Evolutionary conservation across 768 basidiomycete genomes (phyloP).

Genomic region (Pleurotus ostreatus): DNA sequence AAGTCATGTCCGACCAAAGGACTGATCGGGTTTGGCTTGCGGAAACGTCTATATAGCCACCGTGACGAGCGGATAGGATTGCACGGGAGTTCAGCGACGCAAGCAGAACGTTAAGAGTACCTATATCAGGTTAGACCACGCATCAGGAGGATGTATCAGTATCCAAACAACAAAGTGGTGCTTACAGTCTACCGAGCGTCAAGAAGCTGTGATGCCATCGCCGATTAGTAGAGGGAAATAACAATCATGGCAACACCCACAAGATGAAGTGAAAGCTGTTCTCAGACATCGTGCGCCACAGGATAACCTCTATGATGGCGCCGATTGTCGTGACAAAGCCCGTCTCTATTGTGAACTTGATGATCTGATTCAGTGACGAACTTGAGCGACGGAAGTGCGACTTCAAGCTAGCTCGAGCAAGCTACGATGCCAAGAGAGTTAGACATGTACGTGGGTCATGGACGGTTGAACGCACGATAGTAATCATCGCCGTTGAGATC

Average conservation of each 20-base stretch:
- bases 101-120: slow-evolving; percentile 10
- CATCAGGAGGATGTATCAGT: not conserved
- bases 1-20: slow-evolving; percentile 1
- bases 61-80: not conserved
- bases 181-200: slow-evolving; percentile 4
- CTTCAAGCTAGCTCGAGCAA: not conserved
- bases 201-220: not conserved
- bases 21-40: not conserved
- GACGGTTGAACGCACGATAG: slow-evolving; percentile 5
- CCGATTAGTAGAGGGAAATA: not conserved
- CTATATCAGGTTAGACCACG: not conserved
- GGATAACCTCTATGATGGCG: slow-evolving; percentile 8
- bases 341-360: slow-evolving; percentile 11
- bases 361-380: not conserved
- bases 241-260: not conserved
- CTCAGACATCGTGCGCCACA: slow-evolving; percentile 8
- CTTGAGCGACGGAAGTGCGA: not conserved
- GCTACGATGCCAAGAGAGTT: not conserved
- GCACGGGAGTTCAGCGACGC: slow-evolving; percentile 8
- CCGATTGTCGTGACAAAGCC: slow-evolving; percentile 9
- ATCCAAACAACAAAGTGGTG: not conserved
- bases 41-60: not conserved
- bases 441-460: not conserved
- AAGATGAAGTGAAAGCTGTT: slow-evolving; percentile 12
- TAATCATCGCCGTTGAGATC: slow-evolving; percentile 23